A percentile compares a stretch with the other conserved stretches of the same genome.
Conservation (phyloP, 805 yeast species). For the Kluyveromyces dobzhanskii region DNA sequence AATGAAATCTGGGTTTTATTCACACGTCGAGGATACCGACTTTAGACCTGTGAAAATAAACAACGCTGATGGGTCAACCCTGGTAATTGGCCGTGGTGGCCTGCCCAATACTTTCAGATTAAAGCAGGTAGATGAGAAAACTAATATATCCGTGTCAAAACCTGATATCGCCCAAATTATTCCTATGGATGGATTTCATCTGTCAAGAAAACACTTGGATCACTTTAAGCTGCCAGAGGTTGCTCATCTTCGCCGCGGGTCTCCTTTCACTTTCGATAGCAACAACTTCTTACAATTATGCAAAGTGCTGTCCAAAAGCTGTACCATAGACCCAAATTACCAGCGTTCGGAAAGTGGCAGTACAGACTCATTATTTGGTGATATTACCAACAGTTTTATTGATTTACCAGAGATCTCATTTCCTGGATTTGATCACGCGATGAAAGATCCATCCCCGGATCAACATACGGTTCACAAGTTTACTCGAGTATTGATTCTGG, state of each 20-base stretch:
- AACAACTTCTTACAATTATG: conserved; percentile 26
- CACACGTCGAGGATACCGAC: conserved; percentile 16
- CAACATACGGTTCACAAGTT: conserved; percentile 39
- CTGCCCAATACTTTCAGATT: conserved; percentile 20
- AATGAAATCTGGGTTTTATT: conserved; percentile 12
- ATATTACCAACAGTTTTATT: conserved; percentile 14
- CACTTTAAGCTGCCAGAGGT: conserved; percentile 43
- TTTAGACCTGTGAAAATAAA: conserved; percentile 18
- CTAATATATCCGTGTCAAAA: background rate
- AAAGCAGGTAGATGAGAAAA: background rate
- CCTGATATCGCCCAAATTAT: conserved; percentile 37
- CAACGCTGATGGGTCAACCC: conserved; percentile 14
- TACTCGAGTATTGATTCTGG: conserved; percentile 54
- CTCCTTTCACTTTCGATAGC: conserved; percentile 80
- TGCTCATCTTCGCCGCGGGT: conserved; percentile 66
- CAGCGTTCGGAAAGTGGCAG: conserved; percentile 1
- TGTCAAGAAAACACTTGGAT: conserved; percentile 42
- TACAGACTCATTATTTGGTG: conserved; percentile 8
- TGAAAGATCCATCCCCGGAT: conserved; percentile 61
- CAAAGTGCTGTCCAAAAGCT: conserved; percentile 14
- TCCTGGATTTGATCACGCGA: conserved; percentile 71
- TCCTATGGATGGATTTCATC: conserved; percentile 75
- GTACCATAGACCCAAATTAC: conserved; percentile 9
- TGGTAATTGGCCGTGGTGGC: conserved; percentile 25
- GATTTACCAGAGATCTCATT: conserved; percentile 33